Conservation (phyloP, 2,329 filamentous ascomycete genomes). For the Aureobasidium musti region DNA sequence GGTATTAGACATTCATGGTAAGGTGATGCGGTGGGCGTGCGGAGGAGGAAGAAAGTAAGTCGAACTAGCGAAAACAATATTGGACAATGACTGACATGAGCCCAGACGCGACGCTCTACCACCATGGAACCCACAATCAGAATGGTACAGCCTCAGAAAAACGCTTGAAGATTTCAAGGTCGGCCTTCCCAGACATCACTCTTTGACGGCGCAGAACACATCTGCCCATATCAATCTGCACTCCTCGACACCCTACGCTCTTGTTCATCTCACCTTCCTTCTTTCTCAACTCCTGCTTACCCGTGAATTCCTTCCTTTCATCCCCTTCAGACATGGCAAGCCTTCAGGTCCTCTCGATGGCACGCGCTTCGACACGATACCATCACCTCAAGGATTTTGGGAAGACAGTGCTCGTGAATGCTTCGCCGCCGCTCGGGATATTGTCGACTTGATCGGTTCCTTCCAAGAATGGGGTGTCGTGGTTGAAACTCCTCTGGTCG, state of each 20-base stretch:
- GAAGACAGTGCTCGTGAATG: slow-evolving; percentile 61
- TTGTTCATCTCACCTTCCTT: slow-evolving; percentile 66
- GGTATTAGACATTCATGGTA: slow-evolving; percentile 58
- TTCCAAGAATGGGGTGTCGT: slow-evolving; percentile 62
- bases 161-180: slow-evolving; percentile 58
- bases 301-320: slow-evolving; percentile 67
- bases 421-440: slow-evolving; percentile 63
- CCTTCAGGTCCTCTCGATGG: slow-evolving; percentile 60
- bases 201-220: slow-evolving; percentile 62
- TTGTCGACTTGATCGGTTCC: slow-evolving; percentile 65
- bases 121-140: slow-evolving; percentile 61
- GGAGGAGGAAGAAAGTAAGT: slow-evolving; percentile 57
- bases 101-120: slow-evolving; percentile 55
- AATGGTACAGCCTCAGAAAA: slow-evolving; percentile 57
- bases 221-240: slow-evolving; percentile 66
- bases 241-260: slow-evolving; percentile 64
- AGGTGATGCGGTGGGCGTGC: slow-evolving; percentile 59
- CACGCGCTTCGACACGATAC: slow-evolving; percentile 46
- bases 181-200: slow-evolving; percentile 59
- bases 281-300: slow-evolving; percentile 69
- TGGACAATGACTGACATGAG: slow-evolving; percentile 44
- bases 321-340: slow-evolving; percentile 56
- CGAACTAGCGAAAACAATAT: too few relatives aligned
- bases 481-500: slow-evolving; percentile 67
- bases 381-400: slow-evolving; percentile 61